Evolutionary conservation across 768 basidiomycete genomes (phyloP).

Genomic region (Tricholomella constricta): DNA sequence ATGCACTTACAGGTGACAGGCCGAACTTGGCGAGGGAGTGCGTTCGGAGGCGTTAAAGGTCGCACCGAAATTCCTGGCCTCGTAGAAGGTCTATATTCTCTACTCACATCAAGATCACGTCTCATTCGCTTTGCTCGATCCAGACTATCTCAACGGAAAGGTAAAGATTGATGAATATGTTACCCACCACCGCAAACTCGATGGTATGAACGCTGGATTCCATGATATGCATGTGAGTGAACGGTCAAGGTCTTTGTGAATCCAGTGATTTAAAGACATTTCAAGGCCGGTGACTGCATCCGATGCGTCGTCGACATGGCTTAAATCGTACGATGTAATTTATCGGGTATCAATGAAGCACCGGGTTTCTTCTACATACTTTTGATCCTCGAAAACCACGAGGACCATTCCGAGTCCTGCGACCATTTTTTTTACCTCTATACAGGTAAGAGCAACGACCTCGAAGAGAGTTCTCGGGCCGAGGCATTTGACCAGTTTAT

Average conservation of each 20-base stretch:
- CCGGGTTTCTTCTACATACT: neutral
- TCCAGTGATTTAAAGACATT: neutral
- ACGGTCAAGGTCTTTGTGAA: neutral
- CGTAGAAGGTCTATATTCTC: conserved; percentile 65
- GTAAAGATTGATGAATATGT: conserved; percentile 96
- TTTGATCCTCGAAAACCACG: conserved; percentile 11
- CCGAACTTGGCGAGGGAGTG: conserved; percentile 91
- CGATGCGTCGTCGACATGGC: conserved; percentile 94
- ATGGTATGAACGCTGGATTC: conserved; percentile 86
- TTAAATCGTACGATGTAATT: conserved; percentile 25
- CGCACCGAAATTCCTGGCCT: conserved; percentile 93
- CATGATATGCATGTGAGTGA: conserved; percentile 92
- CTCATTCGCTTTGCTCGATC: conserved; percentile 4
- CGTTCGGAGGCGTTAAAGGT: conserved; percentile 98
- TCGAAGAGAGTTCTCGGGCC: too few relatives aligned
- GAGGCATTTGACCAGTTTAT: conserved; percentile 20
- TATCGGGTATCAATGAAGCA: conserved; percentile 10
- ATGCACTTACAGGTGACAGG: conserved; percentile 68
- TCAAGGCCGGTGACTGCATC: conserved; percentile 82
- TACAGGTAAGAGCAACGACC: too few relatives aligned
- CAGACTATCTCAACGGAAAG: conserved; percentile 80
- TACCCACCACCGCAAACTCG: conserved; percentile 77
- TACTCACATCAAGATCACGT: neutral
- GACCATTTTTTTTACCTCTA: too few relatives aligned
- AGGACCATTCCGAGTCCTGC: neutral